Evolutionary conservation across 441 rosid species (phyloP), one percentile per base, ranked within the genome.

Genomic region (Erysimum cheiri): DNA sequence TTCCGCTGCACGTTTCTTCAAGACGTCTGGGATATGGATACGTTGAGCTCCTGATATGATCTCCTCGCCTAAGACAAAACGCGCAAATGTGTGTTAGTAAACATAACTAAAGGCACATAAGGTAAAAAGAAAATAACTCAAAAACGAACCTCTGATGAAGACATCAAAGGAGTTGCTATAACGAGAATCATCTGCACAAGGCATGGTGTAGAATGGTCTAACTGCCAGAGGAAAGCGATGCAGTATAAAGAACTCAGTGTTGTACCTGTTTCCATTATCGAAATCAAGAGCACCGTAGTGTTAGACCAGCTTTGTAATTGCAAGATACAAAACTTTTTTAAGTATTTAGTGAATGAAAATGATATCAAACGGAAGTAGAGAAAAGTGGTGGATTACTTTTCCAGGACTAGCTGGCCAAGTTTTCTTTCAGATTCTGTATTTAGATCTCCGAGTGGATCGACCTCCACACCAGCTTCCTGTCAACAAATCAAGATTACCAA

Each of bases 21-120:
- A 80, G 63, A 86, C 52, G 32, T 90, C 93, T 7, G 96, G 86
- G 49, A 80, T 87, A 78, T 90, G 96, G 59, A 92, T 68, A 90
- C 97, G 98, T 76, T 95, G 98, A 58, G 89, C 97, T 77, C 98
- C 98, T 3, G 99, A 92, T 47, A 95, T 88, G 29, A 95, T 95
- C 86, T 92, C 98, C 87, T 92, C 97, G 4, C 98, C 98, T 91
- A 37, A 49, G 60, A 29, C 19, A 58, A 50, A 43, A 53, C 55
- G 50, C 28, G 9, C 22, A 52, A 33, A 40, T 31, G 28, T 5
- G n/a, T n/a, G 35, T 28, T 4, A 67, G 28, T 2, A 26, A 26
- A 56, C 35, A 14, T 24, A 55, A 60, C 8, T 31, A 4, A 64
- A 33, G 41, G 24, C 14, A 13, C 9, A 46, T 28, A 35, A 46